phyloP scores from a whole-genome alignment of 345 rosid species.

The Garcia nutans region DNA sequence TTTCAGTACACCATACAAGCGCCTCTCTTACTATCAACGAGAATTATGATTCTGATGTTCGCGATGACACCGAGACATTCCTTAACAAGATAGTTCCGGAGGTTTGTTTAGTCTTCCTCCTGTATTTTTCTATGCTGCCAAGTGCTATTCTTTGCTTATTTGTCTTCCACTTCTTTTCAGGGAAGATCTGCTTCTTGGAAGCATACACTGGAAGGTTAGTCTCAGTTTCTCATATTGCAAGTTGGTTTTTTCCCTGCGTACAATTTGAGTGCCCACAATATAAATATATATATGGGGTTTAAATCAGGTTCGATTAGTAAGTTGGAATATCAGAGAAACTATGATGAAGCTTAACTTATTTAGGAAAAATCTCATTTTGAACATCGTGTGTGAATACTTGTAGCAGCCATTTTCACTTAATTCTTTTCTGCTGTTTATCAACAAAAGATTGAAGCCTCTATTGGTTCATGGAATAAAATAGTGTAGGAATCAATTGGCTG shows the following conservation, averaged over 20 bases:
- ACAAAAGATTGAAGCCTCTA: background rate
- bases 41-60: slow-evolving; percentile 92
- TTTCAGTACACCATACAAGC: slow-evolving; percentile 85
- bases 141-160: background rate
- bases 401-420: too few species aligned
- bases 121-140: background rate
- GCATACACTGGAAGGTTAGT: slow-evolving; percentile 88
- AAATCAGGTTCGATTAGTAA: background rate
- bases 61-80: slow-evolving; percentile 90
- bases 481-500: too few species aligned
- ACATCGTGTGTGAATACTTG: too few species aligned
- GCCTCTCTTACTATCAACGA: slow-evolving; percentile 96
- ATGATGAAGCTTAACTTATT: background rate
- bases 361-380: background rate
- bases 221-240: background rate
- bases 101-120: slow-evolving; percentile 33
- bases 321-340: background rate
- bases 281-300: background rate
- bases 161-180: slow-evolving; percentile 34
- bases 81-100: slow-evolving; percentile 90
- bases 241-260: background rate
- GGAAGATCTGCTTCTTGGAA: slow-evolving; percentile 95
- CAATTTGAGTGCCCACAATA: background rate
- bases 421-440: background rate
- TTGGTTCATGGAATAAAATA: too few species aligned